Base-by-base conservation (phyloP, 305 asterid species). In the Andrographis paniculata region DNA sequence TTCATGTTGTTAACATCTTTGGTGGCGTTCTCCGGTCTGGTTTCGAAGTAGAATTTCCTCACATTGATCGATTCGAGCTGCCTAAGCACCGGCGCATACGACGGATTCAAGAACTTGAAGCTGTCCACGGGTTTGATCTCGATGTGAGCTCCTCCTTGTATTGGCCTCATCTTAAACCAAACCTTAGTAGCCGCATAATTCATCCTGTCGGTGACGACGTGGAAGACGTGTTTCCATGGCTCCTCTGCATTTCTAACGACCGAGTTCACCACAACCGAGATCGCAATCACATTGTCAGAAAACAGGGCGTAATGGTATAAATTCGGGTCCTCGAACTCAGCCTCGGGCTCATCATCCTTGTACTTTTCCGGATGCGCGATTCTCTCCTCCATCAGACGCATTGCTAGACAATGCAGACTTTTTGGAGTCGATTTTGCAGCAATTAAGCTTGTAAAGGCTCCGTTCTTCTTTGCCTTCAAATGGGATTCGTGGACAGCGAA, bases 341-440 rank as follows among this genome's bases (percentile, higher is more conserved):
- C 60, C 61, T 63, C 58, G 4, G 74, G 72, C 56, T 67, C 78
- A 52, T 76, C 84, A 59, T 73, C 75, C 38, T 20, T 64, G 35
- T 73, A 76, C 62, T 73, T 76, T 31, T 70, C 64, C 15, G 84
- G 80, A 70, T 76, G 71, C 17, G 80, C 75, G 42, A 76, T 76
- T 59, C 78, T 64, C 73, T 70, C 84, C 65, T 69, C 78, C 80
- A 76, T 42, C 38, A 76, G 80, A 42, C 84, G 61, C 80, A 76
- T 76, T 1, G 84, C 76, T 31, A 72, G 71, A 52, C 80, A 72
- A 56, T 73, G 80, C 64, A 67, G 60, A 63, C 85, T 77, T 69
- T 77, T 77, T 41, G 81, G 85, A 41, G 85, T 73, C 17, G 80
- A 77, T 63, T 64, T 73, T 17, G 81, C 78, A 14, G 84, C 65